Conservation (phyloP, 257 asterid genomes). For the Nicotiana noctiflora region DNA sequence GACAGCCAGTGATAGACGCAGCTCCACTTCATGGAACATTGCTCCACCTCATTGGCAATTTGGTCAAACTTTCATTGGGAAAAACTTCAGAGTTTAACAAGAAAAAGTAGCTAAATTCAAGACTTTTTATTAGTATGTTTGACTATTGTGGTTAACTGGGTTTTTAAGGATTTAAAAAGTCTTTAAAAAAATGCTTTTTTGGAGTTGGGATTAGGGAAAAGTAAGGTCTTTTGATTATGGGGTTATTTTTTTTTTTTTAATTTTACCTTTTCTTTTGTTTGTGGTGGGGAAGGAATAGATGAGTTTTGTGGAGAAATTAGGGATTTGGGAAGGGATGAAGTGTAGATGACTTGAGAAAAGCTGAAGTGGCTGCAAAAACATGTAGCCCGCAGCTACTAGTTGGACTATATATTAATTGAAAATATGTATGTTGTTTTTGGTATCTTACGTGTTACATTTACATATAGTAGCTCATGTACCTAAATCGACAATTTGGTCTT, state of each 20-base stretch:
- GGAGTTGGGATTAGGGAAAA: conserved; percentile 9
- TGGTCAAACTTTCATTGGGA: conserved; percentile 76
- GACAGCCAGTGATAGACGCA: conserved; percentile 56
- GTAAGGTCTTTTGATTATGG: conserved; percentile 13
- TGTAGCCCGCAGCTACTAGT: conserved; percentile 74
- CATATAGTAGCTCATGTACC: neutral
- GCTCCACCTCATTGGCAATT: conserved; percentile 70
- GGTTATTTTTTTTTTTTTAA: neutral
- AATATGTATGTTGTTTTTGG: neutral
- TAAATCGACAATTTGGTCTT: neutral
- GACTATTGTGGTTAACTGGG: conserved; percentile 23
- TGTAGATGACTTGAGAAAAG: conserved; percentile 15
- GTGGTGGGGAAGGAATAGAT: neutral
- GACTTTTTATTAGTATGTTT: conserved; percentile 8
- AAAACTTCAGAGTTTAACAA: conserved; percentile 60
- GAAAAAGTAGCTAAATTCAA: neutral
- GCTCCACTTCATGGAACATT: conserved; percentile 73
- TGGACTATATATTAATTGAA: neutral
- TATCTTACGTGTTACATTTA: neutral
- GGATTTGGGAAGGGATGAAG: neutral
- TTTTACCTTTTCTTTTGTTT: no score
- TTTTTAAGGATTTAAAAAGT: conserved; percentile 26
- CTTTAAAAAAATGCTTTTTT: neutral
- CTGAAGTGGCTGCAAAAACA: conserved; percentile 74
- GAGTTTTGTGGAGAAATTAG: neutral